phyloP scores from a whole-genome alignment of 495 filamentous ascomycete species.

The Penicillium antarcticum region DNA sequence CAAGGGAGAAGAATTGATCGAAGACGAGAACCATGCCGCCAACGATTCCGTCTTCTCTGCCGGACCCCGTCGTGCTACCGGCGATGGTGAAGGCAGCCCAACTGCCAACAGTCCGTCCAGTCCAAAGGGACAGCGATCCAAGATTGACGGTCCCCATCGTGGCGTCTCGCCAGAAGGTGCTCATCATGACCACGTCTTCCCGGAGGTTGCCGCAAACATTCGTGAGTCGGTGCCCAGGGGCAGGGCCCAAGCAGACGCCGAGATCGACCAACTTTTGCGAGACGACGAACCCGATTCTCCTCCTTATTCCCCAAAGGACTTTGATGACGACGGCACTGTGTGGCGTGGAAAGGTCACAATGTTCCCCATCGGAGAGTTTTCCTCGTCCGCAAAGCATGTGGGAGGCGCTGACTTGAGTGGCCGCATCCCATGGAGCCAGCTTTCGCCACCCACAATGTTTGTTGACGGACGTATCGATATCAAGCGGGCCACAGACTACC shows the following conservation, averaged over 20 bases:
- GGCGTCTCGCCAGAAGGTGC: conserved; percentile 34
- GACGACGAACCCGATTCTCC: conserved; percentile 83
- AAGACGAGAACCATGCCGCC: conserved; percentile 54
- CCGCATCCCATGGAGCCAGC: conserved; percentile 61
- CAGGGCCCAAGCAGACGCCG: conserved; percentile 67
- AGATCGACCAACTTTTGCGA: conserved; percentile 85
- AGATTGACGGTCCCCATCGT: conserved; percentile 22
- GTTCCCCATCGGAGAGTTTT: conserved; percentile 70
- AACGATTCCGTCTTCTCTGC: conserved; percentile 50
- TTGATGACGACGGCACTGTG: conserved; percentile 59
- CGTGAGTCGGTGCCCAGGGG: conserved; percentile 38
- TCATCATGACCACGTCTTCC: conserved; percentile 42
- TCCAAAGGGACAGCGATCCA: conserved; percentile 24
- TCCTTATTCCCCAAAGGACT: conserved; percentile 79
- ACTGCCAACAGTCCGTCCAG: conserved; percentile 31
- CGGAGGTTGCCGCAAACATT: conserved; percentile 40
- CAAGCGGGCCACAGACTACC: conserved; percentile 79
- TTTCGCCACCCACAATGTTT: conserved; percentile 64
- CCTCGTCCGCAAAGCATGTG: conserved; percentile 73
- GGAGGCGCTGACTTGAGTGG: conserved; percentile 70
- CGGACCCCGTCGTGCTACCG: conserved; percentile 32
- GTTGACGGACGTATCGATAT: conserved; percentile 83
- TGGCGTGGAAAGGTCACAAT: conserved; percentile 83
- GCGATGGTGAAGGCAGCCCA: conserved; percentile 38
- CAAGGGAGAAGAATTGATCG: conserved; percentile 90